phyloP scores from a whole-genome alignment of 495 filamentous ascomycete genomes.

The Penicillium canescens region DNA sequence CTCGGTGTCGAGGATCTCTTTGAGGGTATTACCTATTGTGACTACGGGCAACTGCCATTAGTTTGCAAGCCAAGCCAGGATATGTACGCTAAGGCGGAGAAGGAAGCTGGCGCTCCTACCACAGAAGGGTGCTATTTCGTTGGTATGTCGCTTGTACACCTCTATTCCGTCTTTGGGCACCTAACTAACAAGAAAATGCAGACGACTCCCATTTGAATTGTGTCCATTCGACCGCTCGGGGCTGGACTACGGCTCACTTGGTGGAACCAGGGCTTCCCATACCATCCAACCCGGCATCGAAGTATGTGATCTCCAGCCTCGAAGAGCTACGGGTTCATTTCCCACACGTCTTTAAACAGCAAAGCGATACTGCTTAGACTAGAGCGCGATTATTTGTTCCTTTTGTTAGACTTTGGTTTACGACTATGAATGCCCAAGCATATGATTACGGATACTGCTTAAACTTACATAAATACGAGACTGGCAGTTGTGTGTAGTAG shows the following conservation, averaged over 20 bases:
- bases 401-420: constrained; percentile 7
- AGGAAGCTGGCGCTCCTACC: constrained; percentile 59
- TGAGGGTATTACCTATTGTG: constrained; percentile 90
- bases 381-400: background rate
- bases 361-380: constrained; percentile 10
- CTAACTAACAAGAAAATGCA: constrained; percentile 30
- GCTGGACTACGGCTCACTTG: constrained; percentile 81
- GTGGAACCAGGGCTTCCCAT: constrained; percentile 66
- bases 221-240: constrained; percentile 65
- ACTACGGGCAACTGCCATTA: constrained; percentile 68
- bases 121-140: constrained; percentile 78
- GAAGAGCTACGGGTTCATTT: constrained; percentile 72
- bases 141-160: constrained; percentile 53
- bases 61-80: constrained; percentile 81
- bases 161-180: background rate
- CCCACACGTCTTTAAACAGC: constrained; percentile 70
- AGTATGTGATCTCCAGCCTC: constrained; percentile 68
- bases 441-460: constrained; percentile 4
- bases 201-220: constrained; percentile 84
- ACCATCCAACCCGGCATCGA: constrained; percentile 60
- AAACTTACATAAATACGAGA: background rate
- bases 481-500: background rate
- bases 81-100: constrained; percentile 81
- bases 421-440: constrained; percentile 2
- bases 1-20: constrained; percentile 85